Evolutionary conservation across 2,329 filamentous ascomycete genomes (phyloP), one percentile per base, ranked within the genome.

Genomic region (Esteya vermicola): DNA sequence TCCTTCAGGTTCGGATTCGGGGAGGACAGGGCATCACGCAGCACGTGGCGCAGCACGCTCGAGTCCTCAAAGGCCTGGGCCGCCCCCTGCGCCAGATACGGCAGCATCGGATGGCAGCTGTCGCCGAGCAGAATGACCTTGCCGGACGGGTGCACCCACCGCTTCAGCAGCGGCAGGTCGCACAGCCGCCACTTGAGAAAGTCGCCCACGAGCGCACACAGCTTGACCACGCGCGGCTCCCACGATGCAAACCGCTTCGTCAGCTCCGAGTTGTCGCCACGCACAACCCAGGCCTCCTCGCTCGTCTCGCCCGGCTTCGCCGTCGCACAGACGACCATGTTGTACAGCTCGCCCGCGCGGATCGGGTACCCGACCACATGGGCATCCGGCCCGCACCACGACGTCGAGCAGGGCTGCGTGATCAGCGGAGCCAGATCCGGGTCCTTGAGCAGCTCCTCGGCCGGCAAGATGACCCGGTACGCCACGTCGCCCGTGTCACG

Each of bases 171-270:
- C 16, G 53, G 52, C 22, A 63, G 54, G 45, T 65, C 63, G 41
- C 56, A 61, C 4, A 68, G 57, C 5, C 59, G 57, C 65, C 64
- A 68, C 47, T 68, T 66, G 43, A 60, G 54, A 30, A 63, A 62
- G 30, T 58, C 54, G 20, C 54, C 52, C 2, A 57, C 57, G 27
- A 61, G 54, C 14, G 48, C 52, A 39, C 50, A 57, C 7, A 57
- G 51, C 48, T 55, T 59, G 26, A 44, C 53, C 1, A 60, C 52
- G n/a, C 51, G 48, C 0, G 54, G 48, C 30, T 59, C 55, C 59
- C 60, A 63, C 14, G 37, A 41, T 1, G 35, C 40, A 38, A 63
- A 63, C 8, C 57, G 53, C 18, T 48, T 39, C 25, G 47, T 47
- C 38, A 62, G 52, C 44, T 62, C 58, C 14, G 50, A 41, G 33